phyloP scores from a whole-genome alignment of 768 basidiomycete species.

The Russula emetica region DNA sequence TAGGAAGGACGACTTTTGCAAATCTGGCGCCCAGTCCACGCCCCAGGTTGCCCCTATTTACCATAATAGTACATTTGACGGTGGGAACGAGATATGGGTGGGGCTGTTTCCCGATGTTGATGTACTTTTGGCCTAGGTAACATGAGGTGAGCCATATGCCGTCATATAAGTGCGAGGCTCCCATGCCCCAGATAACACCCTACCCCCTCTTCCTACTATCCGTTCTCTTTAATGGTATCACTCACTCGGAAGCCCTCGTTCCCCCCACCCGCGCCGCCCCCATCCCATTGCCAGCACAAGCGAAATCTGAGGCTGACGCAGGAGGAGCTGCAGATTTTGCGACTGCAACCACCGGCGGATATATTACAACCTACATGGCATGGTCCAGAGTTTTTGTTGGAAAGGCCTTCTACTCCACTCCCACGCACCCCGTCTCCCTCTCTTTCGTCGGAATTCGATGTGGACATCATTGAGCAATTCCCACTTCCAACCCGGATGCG shows the following conservation, averaged over 20 bases:
- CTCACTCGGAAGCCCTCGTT: not conserved
- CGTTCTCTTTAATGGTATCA: not conserved
- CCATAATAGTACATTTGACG: not conserved
- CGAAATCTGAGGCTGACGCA: too few relatives aligned
- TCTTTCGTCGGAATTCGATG: not conserved
- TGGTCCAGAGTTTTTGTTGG: not conserved
- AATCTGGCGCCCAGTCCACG: not conserved
- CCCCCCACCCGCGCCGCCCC: slow-evolving; percentile 9
- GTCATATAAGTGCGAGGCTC: slow-evolving; percentile 4
- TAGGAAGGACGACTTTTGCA: not conserved
- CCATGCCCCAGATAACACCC: not conserved
- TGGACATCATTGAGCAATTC: not conserved
- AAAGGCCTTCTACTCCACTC: not conserved
- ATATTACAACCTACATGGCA: not conserved
- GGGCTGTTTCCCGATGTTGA: not conserved
- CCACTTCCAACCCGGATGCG: not conserved
- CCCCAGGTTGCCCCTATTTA: not conserved
- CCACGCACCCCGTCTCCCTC: not conserved
- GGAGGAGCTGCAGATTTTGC: not conserved
- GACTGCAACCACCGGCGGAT: not conserved
- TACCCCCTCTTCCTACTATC: not conserved
- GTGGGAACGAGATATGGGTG: not conserved
- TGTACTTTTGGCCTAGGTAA: not conserved
- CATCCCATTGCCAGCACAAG: not conserved
- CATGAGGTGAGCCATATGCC: not conserved